Conservation (phyloP, 2,329 filamentous ascomycete species). For the Lanzia echinophila region DNA sequence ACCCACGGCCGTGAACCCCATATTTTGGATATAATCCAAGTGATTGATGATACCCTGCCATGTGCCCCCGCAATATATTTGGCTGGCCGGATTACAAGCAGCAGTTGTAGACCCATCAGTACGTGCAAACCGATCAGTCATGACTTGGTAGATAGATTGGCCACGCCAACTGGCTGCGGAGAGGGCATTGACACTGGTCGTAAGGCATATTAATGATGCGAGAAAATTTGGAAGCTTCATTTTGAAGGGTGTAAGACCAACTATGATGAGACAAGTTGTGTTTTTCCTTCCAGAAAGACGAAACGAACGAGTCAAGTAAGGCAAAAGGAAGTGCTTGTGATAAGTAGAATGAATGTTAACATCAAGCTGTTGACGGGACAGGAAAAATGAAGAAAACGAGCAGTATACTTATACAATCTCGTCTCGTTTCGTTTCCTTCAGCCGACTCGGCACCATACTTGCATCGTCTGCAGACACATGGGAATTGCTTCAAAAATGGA, state of each 20-base stretch:
- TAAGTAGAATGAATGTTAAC: no score
- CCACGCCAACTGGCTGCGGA: slow-evolving; percentile 33
- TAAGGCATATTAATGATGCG: background rate
- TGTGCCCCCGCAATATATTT: slow-evolving; percentile 41
- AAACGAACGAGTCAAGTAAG: no score
- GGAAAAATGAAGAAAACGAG: no score
- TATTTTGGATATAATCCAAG: slow-evolving; percentile 37
- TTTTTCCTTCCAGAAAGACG: no score
- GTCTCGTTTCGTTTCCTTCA: no score
- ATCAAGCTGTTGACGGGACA: no score
- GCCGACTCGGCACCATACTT: no score
- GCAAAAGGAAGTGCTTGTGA: no score
- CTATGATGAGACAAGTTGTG: no score
- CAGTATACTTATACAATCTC: no score
- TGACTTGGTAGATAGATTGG: slow-evolving; percentile 39
- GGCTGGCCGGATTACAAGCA: slow-evolving; percentile 20
- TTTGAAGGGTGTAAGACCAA: background rate
- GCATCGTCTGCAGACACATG: no score
- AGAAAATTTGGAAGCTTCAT: background rate
- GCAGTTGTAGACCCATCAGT: slow-evolving; percentile 32
- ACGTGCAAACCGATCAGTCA: slow-evolving; percentile 33
- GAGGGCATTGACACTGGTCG: slow-evolving; percentile 5
- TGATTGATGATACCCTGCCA: slow-evolving; percentile 36
- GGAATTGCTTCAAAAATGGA: no score
- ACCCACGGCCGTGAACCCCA: slow-evolving; percentile 32